phyloP scores from a whole-genome alignment of 169 alveolate species.

The Cryptosporidium meleagridis region DNA sequence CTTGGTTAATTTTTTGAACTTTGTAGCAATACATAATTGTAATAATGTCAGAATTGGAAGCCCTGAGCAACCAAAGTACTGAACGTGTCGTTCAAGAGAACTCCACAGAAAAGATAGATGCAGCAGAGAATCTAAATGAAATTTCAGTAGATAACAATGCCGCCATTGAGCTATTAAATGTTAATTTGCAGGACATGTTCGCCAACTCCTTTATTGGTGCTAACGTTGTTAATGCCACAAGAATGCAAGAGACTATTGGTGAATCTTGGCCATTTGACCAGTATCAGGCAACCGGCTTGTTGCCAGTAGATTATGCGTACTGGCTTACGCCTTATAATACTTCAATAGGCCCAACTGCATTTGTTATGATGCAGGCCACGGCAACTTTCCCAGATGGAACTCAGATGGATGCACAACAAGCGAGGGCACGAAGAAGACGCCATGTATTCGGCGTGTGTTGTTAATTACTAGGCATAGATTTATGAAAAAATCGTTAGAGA shows the following conservation, averaged over 20 bases:
- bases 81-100: slow-evolving; percentile 6
- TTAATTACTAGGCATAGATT: neutral
- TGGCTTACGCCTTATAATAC: slow-evolving; percentile 74
- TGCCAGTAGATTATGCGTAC: slow-evolving; percentile 76
- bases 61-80: neutral
- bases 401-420: slow-evolving; percentile 77
- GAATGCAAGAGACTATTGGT: slow-evolving; percentile 73
- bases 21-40: neutral
- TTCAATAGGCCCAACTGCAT: slow-evolving; percentile 74
- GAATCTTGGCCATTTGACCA: slow-evolving; percentile 77
- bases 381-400: slow-evolving; percentile 77
- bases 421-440: slow-evolving; percentile 75
- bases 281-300: slow-evolving; percentile 73
- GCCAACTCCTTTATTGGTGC: slow-evolving; percentile 73
- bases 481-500: neutral
- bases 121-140: slow-evolving; percentile 13
- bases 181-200: slow-evolving; percentile 72
- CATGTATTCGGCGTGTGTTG: slow-evolving; percentile 72
- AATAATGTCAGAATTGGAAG: slow-evolving; percentile 46
- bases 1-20: neutral
- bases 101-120: neutral
- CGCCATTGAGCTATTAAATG: slow-evolving; percentile 68
- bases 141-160: slow-evolving; percentile 75
- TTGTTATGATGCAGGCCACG: slow-evolving; percentile 74
- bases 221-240: slow-evolving; percentile 68